These are phyloP conservation scores for Hypoxylon crocopeplum DNA, from an alignment of 495 filamentous ascomycete species.

Conservation along the genomic window DNA sequence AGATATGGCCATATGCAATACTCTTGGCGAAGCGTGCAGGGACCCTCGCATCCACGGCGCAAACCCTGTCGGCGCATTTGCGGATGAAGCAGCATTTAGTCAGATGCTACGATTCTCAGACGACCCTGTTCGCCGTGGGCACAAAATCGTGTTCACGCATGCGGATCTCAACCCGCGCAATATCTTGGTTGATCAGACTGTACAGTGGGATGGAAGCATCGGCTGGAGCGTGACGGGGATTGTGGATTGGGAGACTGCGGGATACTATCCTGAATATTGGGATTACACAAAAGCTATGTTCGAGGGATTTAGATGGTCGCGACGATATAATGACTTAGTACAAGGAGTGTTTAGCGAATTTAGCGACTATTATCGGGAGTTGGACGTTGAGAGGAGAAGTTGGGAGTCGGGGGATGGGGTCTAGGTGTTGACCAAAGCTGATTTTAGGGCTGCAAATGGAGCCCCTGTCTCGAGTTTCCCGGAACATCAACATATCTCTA, in stretches of 20 bases:
- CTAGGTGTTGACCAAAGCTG: background rate
- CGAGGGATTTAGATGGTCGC: slow-evolving; percentile 36
- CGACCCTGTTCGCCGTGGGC: slow-evolving; percentile 37
- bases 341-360: slow-evolving; percentile 32
- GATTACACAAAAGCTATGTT: slow-evolving; percentile 38
- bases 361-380: slow-evolving; percentile 38
- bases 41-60: slow-evolving; percentile 36
- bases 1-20: slow-evolving; percentile 36
- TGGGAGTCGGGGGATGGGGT: slow-evolving; percentile 36
- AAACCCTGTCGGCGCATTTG: slow-evolving; percentile 41
- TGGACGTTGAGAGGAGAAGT: slow-evolving; percentile 36
- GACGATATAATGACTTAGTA: slow-evolving; percentile 34
- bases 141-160: slow-evolving; percentile 54
- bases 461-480: too few relatives aligned
- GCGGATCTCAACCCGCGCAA: slow-evolving; percentile 56
- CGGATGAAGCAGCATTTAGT: slow-evolving; percentile 44
- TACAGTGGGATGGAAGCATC: slow-evolving; percentile 18
- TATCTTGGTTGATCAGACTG: slow-evolving; percentile 48
- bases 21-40: slow-evolving; percentile 30
- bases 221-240: slow-evolving; percentile 29
- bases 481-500: too few relatives aligned
- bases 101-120: slow-evolving; percentile 37
- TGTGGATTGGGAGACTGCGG: slow-evolving; percentile 33
- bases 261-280: slow-evolving; percentile 36
- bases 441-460: too few relatives aligned